phyloP scores from a whole-genome alignment of 805 yeast genomes.

The Barnettozyma siamensis region DNA sequence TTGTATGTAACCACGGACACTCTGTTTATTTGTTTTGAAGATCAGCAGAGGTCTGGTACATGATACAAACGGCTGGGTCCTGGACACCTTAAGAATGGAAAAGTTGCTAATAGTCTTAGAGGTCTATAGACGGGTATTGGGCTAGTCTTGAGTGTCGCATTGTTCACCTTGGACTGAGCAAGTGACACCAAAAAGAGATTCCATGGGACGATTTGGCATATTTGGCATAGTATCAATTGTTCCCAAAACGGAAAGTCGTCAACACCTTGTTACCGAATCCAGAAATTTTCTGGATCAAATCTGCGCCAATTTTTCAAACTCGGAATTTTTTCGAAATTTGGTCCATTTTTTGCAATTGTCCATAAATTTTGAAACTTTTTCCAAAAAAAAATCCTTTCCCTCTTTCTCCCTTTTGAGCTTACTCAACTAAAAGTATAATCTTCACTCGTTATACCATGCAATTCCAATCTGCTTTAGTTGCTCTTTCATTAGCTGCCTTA shows the following conservation, averaged over 20 bases:
- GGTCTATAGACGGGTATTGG: too few species aligned
- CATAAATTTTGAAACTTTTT: slow-evolving; percentile 3
- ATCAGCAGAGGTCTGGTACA: too few species aligned
- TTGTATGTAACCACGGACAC: too few species aligned
- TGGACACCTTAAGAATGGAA: too few species aligned
- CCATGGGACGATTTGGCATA: too few species aligned
- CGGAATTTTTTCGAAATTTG: not conserved
- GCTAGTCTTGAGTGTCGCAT: too few species aligned
- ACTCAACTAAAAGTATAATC: not conserved
- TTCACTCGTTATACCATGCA: slow-evolving; percentile 36
- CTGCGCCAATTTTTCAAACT: not conserved
- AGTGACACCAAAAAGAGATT: too few species aligned
- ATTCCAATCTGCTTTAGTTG: slow-evolving; percentile 44
- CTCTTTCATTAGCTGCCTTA: slow-evolving; percentile 45
- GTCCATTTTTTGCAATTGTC: slow-evolving; percentile 1
- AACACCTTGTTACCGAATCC: not conserved
- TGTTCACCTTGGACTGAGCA: too few species aligned
- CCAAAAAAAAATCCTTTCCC: not conserved
- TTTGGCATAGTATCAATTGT: too few species aligned
- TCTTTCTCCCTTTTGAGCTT: not conserved
- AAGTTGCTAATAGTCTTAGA: too few species aligned
- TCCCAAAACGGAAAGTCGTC: slow-evolving; percentile 3
- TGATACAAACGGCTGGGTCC: too few species aligned
- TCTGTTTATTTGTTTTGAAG: too few species aligned
- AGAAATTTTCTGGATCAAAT: not conserved